These are phyloP conservation scores for Cyclostephanos tholiformis DNA, from an alignment of 108 stramenopile genomes.

Conservation along the genomic window DNA sequence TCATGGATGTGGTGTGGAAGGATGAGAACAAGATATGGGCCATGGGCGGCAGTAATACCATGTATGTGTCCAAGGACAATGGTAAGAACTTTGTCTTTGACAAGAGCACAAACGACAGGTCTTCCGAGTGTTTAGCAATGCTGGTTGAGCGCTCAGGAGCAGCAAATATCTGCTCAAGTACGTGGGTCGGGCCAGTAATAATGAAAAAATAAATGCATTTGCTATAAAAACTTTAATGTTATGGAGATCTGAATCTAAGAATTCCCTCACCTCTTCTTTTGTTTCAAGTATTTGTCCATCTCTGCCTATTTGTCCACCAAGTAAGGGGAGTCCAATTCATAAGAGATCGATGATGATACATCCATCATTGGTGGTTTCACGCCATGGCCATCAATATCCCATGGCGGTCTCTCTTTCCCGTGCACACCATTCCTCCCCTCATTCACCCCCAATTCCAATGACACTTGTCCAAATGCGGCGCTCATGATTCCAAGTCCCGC, in stretches of 20 bases:
- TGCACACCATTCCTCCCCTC: not conserved
- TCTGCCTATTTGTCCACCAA: too few species aligned
- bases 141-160: constrained; percentile 93
- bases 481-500: constrained; percentile 49
- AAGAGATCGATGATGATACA: too few species aligned
- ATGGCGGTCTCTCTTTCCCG: too few species aligned
- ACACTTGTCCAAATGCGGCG: constrained; percentile 49
- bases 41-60: constrained; percentile 94
- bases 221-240: too few species aligned
- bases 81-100: constrained; percentile 93
- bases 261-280: too few species aligned
- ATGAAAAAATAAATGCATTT: too few species aligned
- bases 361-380: too few species aligned
- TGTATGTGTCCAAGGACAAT: constrained; percentile 91
- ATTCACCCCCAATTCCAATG: not conserved
- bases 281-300: too few species aligned
- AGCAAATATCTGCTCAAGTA: constrained; percentile 90
- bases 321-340: too few species aligned
- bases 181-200: too few species aligned
- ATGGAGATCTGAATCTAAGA: too few species aligned
- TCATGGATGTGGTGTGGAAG: constrained; percentile 95
- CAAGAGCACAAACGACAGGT: constrained; percentile 92
- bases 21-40: constrained; percentile 93
- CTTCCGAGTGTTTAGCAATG: constrained; percentile 85
- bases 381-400: too few species aligned